phyloP scores from a whole-genome alignment of 257 asterid species.

The Solanum ahanhuiri region DNA sequence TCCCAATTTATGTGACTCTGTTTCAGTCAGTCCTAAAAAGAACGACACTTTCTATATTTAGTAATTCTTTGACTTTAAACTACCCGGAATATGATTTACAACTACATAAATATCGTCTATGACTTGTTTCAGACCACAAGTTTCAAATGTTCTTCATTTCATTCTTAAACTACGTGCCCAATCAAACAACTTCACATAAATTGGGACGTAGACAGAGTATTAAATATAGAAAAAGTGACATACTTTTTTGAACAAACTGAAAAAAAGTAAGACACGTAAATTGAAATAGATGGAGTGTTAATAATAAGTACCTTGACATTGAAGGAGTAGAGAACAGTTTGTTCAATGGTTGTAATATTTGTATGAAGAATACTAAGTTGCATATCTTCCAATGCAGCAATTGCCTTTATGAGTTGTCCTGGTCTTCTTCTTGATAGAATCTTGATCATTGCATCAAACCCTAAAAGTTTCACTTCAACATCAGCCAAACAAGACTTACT shows the following conservation, averaged over 20 bases:
- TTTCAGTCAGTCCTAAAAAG: background rate
- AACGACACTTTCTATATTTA: background rate
- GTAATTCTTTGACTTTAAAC: background rate
- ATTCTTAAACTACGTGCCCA: background rate
- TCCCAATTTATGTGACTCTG: background rate
- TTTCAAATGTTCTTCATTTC: background rate
- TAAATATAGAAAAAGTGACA: background rate
- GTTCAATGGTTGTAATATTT: conserved; percentile 85
- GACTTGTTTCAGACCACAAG: background rate
- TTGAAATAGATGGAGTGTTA: background rate
- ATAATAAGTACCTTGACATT: conserved; percentile 62
- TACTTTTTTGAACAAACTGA: background rate
- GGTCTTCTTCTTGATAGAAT: conserved; percentile 68
- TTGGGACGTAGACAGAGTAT: background rate
- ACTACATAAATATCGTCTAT: background rate
- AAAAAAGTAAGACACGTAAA: background rate
- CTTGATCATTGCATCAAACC: conserved; percentile 81
- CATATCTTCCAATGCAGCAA: conserved; percentile 91
- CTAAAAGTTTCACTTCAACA: conserved; percentile 77
- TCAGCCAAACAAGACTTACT: conserved; percentile 85
- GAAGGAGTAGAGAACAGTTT: conserved; percentile 89
- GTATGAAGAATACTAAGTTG: conserved; percentile 80
- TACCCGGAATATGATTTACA: background rate
- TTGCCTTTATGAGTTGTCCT: conserved; percentile 59
- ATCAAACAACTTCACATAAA: background rate